Conservation (phyloP, 768 basidiomycete species). For the Tulasnella sp. region DNA sequence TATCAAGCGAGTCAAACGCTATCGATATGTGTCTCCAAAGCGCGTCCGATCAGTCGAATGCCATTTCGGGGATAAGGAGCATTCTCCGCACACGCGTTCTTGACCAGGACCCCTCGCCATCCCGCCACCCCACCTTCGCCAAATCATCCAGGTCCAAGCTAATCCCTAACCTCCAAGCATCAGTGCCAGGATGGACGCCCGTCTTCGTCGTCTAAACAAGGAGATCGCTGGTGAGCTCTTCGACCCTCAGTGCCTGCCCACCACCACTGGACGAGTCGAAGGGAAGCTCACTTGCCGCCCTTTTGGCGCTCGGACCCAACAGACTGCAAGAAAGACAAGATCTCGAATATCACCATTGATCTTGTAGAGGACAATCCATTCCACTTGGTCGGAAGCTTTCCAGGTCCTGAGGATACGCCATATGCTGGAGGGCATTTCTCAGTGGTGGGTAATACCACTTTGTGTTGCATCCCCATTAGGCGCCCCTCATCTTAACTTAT, state of each 20-base stretch:
- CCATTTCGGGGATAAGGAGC: too few relatives aligned
- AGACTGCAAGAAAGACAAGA: constrained; percentile 96
- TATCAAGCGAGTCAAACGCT: too few relatives aligned
- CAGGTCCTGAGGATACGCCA: constrained; percentile 85
- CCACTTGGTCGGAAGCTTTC: constrained; percentile 84
- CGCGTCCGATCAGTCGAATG: too few relatives aligned
- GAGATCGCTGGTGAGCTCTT: constrained; percentile 61
- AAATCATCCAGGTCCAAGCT: too few relatives aligned
- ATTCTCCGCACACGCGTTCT: too few relatives aligned
- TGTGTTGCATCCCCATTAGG: not conserved
- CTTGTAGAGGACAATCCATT: constrained; percentile 83
- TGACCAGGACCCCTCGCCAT: too few relatives aligned
- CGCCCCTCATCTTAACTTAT: constrained; percentile 14
- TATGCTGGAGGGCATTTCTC: constrained; percentile 88
- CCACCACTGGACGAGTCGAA: too few relatives aligned
- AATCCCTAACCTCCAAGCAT: too few relatives aligned
- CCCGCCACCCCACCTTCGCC: too few relatives aligned
- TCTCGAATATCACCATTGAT: constrained; percentile 74
- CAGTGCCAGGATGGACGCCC: constrained; percentile 58
- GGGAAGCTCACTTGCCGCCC: too few relatives aligned
- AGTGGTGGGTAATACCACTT: constrained; percentile 42
- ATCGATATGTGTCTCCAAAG: too few relatives aligned
- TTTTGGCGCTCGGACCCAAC: not conserved
- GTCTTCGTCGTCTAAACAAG: constrained; percentile 84
- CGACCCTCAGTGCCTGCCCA: not conserved